A percentile compares a stretch with the other conserved stretches of the same genome.
Conservation (phyloP, 345 rosid species). For the Arabidopsis arenosa region DNA sequence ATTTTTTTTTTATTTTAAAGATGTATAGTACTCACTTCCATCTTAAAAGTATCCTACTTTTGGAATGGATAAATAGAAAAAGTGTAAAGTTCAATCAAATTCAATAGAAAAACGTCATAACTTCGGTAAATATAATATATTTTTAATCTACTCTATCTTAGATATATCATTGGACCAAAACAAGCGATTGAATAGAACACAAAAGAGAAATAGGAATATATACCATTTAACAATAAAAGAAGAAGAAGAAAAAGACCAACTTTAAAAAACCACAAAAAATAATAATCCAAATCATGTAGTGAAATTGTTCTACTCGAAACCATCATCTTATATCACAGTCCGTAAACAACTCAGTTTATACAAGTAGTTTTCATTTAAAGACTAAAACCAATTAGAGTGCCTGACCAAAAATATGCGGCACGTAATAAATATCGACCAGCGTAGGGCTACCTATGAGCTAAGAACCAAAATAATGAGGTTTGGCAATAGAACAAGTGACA, state of each 20-base stretch:
- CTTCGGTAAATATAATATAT: neutral
- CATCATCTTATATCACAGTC: neutral
- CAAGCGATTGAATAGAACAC: neutral
- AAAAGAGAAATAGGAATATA: too few species aligned
- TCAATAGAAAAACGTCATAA: neutral
- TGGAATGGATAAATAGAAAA: neutral
- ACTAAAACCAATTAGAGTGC: neutral
- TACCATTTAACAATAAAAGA: too few species aligned
- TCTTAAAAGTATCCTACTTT: neutral
- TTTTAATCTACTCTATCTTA: neutral
- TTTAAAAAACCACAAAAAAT: neutral
- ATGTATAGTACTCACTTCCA: neutral
- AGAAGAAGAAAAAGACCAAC: too few species aligned
- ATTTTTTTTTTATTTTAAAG: neutral
- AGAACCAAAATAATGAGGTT: neutral
- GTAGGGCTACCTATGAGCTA: neutral
- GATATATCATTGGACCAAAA: neutral
- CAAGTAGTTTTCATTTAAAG: neutral
- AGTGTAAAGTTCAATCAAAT: neutral
- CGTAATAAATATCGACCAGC: neutral
- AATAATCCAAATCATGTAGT: neutral
- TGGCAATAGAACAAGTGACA: constrained; percentile 3
- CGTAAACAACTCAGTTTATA: neutral
- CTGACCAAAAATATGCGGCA: neutral
- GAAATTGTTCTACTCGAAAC: neutral